Evolutionary conservation across 2,329 filamentous ascomycete genomes (phyloP), one percentile per base, ranked within the genome.

Genomic region (Xylariaceae sp.): DNA sequence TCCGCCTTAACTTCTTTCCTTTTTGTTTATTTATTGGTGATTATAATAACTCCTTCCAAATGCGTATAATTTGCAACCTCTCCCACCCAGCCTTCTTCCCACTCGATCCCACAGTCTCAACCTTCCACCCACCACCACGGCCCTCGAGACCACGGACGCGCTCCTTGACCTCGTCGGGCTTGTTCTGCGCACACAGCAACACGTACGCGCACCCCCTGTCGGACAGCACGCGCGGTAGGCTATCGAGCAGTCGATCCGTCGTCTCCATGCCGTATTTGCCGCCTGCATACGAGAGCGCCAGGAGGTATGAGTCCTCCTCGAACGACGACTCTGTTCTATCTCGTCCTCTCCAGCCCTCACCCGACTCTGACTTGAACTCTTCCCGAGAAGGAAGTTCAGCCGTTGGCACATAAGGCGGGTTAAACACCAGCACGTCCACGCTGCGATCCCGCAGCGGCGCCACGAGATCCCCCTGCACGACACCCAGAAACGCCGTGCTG

Each of bases 331-430:
- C n/a, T n/a, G 5, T 66, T 29, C 8, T 12, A 17, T 33, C 2
- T 23, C 33, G n/a, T 21, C 43, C 8, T 16, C 43, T 4, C 14
- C 23, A 6, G n/a, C 11, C 33, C n/a, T n/a, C 6, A 33, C 3
- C 53, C 23, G 64, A 63, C 2, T 67, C 67, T 48, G 33, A 36
- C 70, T 72, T 47, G 57, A 65, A 52, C 26, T 56, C 46, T 61
- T 68, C 17, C 70, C 81, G 75, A 2, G 83, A 74, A 21, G 94
- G 93, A 57, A 96, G 76, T 36, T 87, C 84, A 23, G 88, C 82
- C 2, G 93, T 96, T 2, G 95, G 95, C 12, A 99, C 95, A 72
- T 99, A 99, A 0, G 95, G 95, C 50, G 95, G 95, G 71, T 99
- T 99, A 81, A 98, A 99, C 24, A 99, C 83, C 61, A 99, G 81